Conservation (phyloP, 129 eudicot genomes). For the Flaveria bidentis region DNA sequence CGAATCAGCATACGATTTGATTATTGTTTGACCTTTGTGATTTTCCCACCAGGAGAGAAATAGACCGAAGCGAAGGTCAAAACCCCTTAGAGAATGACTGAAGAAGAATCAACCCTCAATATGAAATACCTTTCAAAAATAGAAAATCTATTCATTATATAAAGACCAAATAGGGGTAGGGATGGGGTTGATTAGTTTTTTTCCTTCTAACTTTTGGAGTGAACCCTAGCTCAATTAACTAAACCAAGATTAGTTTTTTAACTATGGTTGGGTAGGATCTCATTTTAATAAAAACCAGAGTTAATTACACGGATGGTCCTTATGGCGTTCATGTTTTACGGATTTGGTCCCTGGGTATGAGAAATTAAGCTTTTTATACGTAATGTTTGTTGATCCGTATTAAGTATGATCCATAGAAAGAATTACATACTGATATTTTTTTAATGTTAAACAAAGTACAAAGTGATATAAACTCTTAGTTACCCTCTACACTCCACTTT, state of each 20-base stretch:
- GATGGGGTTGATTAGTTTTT: conserved; percentile 27
- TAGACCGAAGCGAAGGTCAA: conserved; percentile 34
- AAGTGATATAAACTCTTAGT: too few relatives aligned
- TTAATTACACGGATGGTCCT: too few relatives aligned
- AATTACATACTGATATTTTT: too few relatives aligned
- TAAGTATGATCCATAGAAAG: too few relatives aligned
- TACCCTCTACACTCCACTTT: too few relatives aligned
- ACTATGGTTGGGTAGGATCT: conserved; percentile 27
- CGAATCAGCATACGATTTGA: conserved; percentile 39
- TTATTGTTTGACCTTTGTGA: conserved; percentile 36
- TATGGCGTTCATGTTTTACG: too few relatives aligned
- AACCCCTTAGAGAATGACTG: conserved; percentile 34
- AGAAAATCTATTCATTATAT: conserved; percentile 1
- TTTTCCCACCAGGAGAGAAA: conserved; percentile 54
- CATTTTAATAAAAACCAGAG: not conserved
- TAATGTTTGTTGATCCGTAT: too few relatives aligned
- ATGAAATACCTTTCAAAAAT: conserved; percentile 28
- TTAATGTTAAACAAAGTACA: too few relatives aligned
- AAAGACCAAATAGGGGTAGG: conserved; percentile 3
- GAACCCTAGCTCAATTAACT: conserved; percentile 34
- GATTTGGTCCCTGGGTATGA: too few relatives aligned
- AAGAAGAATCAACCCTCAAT: conserved; percentile 41
- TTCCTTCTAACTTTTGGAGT: not conserved
- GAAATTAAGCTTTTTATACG: too few relatives aligned
- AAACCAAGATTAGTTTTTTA: conserved; percentile 47